Base-by-base conservation (phyloP, 2,329 filamentous ascomycete genomes). In the Aspergillus chevalieri region DNA sequence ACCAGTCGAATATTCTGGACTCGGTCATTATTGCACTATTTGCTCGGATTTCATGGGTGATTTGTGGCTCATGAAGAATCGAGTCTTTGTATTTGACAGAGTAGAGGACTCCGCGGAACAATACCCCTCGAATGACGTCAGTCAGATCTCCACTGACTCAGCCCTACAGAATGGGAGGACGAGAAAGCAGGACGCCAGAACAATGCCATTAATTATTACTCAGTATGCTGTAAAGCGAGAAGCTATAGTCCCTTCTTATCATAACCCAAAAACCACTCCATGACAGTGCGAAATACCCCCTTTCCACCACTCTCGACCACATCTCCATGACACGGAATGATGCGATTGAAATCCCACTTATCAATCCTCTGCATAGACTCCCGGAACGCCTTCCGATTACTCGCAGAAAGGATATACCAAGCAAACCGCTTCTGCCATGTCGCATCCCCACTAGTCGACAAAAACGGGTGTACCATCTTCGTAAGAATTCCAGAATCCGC, bases 251-350 rank as follows among this genome's bases (percentile, higher is more conserved):
- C 38, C 38, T 41, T 48, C 48, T 67, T 67, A 49, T 65, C 64
- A 44, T 67, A 47, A 9, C 58, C 72, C 63, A 95, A 66, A 73
- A 94, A 87, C 90, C 91, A 96, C 60, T 80, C 79, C 70, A 95
- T 89, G 10, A 94, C 77, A 67, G 87, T 88, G 61, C 79, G 74
- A 57, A 92, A 95, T 14, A 87, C 75, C 9, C 78, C 79, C 76
- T 94, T 95, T 8, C 80, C 90, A 3, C 77, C 80, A 1, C 66
- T 78, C 67, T 93, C 85, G 57, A 97, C 83, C 14, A 87, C 84
- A 72, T 98, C 93, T 7, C 93, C 93, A 70, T 98, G 93, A 67
- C 92, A 97, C 0, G 92, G 90, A 52, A 98, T 84, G 46, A 97
- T 77, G 36, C 84, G 84, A 56, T 85, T 81, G 65, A 96, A 95